phyloP scores from a whole-genome alignment of 345 rosid species.

The Aquilaria sinensis region DNA sequence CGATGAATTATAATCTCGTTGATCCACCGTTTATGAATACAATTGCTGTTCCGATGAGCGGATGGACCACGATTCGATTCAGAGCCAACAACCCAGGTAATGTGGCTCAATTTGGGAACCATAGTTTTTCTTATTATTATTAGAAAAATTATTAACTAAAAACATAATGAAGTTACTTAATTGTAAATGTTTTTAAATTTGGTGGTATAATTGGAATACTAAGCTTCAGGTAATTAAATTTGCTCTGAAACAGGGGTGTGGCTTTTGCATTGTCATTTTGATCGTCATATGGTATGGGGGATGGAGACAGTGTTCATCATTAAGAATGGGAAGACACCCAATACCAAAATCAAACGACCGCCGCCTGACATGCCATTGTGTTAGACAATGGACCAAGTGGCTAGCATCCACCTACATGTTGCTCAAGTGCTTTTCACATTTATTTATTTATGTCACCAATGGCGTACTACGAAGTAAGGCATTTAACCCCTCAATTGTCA shows the following conservation, averaged over 20 bases:
- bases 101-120: not conserved
- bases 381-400: not conserved
- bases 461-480: too few relatives aligned
- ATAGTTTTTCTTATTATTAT: too few relatives aligned
- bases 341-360: constrained; percentile 22
- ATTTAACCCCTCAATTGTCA: too few relatives aligned
- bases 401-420: too few relatives aligned
- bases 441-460: too few relatives aligned
- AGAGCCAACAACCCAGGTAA: constrained; percentile 17
- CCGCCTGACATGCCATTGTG: constrained; percentile 38
- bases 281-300: constrained; percentile 40
- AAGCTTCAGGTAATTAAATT: not conserved
- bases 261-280: constrained; percentile 40
- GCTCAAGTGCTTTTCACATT: too few relatives aligned
- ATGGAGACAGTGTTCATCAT: constrained; percentile 33
- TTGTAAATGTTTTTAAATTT: not conserved
- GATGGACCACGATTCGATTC: constrained; percentile 21
- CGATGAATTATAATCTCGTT: constrained; percentile 13
- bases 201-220: not conserved
- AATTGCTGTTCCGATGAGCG: constrained; percentile 2
- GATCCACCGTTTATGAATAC: constrained; percentile 21
- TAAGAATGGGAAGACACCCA: constrained; percentile 18
- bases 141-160: too few relatives aligned
- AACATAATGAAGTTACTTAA: too few relatives aligned
- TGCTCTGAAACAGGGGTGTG: constrained; percentile 1